Evolutionary conservation across 768 basidiomycete species (phyloP).

Genomic region (Pisolithus marmoratus): DNA sequence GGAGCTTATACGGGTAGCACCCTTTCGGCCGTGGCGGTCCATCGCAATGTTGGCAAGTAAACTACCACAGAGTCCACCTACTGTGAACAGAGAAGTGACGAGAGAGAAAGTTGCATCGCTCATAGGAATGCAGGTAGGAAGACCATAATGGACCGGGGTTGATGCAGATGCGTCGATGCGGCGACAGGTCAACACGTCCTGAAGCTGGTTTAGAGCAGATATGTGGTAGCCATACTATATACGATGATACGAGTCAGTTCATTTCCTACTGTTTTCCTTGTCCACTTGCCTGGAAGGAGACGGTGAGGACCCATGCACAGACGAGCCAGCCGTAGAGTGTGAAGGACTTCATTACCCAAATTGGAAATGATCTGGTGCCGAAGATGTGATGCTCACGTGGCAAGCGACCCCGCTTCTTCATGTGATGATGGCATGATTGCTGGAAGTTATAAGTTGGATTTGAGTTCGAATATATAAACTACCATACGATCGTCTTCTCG

Average conservation of each 20-base stretch:
- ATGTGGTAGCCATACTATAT: constrained; percentile 87
- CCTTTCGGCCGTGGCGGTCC: constrained; percentile 67
- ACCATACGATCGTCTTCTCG: too few species aligned
- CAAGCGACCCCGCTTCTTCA: too few species aligned
- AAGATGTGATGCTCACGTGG: too few species aligned
- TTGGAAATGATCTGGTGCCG: neutral
- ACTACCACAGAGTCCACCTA: constrained; percentile 83
- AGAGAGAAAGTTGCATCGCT: constrained; percentile 70
- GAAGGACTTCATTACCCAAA: constrained; percentile 29
- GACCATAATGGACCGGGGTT: constrained; percentile 25
- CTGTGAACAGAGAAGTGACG: constrained; percentile 80
- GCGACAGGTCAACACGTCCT: constrained; percentile 71
- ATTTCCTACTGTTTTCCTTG: neutral
- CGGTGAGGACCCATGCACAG: constrained; percentile 61
- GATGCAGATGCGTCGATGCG: constrained; percentile 10
- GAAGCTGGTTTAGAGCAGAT: constrained; percentile 85
- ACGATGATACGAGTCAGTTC: neutral
- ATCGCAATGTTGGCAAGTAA: constrained; percentile 60
- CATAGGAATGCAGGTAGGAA: constrained; percentile 79
- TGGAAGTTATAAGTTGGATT: too few species aligned
- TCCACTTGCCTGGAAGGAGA: constrained; percentile 45
- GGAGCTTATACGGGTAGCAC: constrained; percentile 57
- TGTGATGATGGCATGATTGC: too few species aligned
- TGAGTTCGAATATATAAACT: too few species aligned
- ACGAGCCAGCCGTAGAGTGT: constrained; percentile 60